Evolutionary conservation across 345 rosid genomes (phyloP).

Genomic region (Populus deltoides): DNA sequence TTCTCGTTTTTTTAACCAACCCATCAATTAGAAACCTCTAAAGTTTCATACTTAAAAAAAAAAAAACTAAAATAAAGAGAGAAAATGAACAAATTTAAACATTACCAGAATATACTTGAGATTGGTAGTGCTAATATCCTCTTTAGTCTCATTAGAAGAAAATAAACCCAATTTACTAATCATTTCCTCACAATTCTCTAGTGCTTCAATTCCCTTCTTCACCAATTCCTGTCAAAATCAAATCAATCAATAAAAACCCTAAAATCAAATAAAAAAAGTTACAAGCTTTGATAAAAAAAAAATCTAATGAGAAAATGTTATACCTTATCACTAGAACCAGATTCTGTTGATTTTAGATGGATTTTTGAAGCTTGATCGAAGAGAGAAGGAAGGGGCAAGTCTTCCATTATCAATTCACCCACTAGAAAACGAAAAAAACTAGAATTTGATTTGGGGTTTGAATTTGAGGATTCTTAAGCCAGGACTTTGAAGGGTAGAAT

Average conservation of each 20-base stretch:
- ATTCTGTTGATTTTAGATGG: conserved; percentile 55
- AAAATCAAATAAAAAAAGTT: not conserved
- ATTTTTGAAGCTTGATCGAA: conserved; percentile 80
- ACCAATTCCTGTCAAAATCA: conserved; percentile 46
- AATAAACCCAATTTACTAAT: conserved; percentile 70
- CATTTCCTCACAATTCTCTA: conserved; percentile 88
- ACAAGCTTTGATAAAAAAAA: not conserved
- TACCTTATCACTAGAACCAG: conserved; percentile 61
- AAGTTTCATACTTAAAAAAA: not conserved
- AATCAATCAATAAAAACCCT: not conserved
- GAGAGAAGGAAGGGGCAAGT: conserved; percentile 60
- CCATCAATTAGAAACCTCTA: not conserved
- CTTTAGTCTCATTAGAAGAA: conserved; percentile 83
- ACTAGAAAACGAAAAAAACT: conserved; percentile 18
- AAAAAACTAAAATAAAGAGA: not conserved
- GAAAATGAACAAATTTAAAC: not conserved
- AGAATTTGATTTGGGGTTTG: not conserved
- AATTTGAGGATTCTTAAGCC: not conserved
- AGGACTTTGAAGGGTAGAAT: not conserved
- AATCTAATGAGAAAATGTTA: not conserved
- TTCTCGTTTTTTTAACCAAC: not conserved
- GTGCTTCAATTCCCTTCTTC: conserved; percentile 62
- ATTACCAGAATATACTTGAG: conserved; percentile 85
- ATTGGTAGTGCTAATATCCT: conserved; percentile 76
- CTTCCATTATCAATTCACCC: conserved; percentile 55